Evolutionary conservation across 2,329 filamentous ascomycete genomes (phyloP).

Genomic region (Hypoxylon sp.): DNA sequence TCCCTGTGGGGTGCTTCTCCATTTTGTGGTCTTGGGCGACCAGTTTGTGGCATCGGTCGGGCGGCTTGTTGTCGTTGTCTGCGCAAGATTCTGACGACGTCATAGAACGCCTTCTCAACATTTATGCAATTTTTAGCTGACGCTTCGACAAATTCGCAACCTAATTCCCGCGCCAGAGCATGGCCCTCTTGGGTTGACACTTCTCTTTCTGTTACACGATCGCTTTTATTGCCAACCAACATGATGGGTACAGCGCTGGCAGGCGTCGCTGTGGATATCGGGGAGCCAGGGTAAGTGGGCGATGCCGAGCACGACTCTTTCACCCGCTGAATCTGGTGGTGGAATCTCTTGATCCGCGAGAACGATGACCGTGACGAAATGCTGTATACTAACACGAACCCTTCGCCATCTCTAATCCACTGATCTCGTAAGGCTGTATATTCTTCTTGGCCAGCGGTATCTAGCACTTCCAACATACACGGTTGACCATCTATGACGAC

Average conservation of each 20-base stretch:
- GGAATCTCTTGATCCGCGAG: slow-evolving; percentile 92
- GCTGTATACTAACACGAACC: slow-evolving; percentile 97
- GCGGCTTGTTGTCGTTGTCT: slow-evolving; percentile 78
- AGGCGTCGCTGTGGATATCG: slow-evolving; percentile 71
- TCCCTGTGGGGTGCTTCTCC: slow-evolving; percentile 46
- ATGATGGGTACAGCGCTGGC: slow-evolving; percentile 89
- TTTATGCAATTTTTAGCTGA: slow-evolving; percentile 99
- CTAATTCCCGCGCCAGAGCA: slow-evolving; percentile 89
- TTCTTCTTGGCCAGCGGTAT: slow-evolving; percentile 98
- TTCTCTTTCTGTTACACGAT: slow-evolving; percentile 94
- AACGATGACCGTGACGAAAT: slow-evolving; percentile 98
- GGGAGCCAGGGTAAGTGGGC: slow-evolving; percentile 82
- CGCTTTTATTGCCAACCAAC: slow-evolving; percentile 99
- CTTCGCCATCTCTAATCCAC: slow-evolving; percentile 98
- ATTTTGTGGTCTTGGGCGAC: slow-evolving; percentile 48
- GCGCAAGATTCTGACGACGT: slow-evolving; percentile 92
- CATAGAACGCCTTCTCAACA: slow-evolving; percentile 98
- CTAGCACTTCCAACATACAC: slow-evolving; percentile 97
- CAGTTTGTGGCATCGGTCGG: slow-evolving; percentile 55
- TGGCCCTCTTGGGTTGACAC: slow-evolving; percentile 97
- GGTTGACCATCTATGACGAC: slow-evolving; percentile 94
- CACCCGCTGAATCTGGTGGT: slow-evolving; percentile 96
- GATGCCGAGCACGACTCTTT: slow-evolving; percentile 90
- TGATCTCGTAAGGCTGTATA: slow-evolving; percentile 97
- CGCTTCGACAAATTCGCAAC: slow-evolving; percentile 96